Conservation (phyloP, 2,329 filamentous ascomycete species). For the Anisogramma anomala region DNA sequence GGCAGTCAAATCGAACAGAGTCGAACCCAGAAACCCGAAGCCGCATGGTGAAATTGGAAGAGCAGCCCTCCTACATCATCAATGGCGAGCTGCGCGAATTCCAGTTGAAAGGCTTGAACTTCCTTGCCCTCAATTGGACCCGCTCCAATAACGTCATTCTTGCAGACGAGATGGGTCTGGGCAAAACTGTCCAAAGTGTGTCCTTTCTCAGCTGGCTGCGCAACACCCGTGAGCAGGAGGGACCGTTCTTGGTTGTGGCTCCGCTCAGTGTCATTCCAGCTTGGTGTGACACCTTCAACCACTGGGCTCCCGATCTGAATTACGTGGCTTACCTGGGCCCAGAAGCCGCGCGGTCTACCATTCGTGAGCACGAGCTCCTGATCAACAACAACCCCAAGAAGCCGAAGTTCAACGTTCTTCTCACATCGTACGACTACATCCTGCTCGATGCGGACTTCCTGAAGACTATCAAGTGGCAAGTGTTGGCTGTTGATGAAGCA, state of each 20-base stretch:
- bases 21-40: constrained; percentile 64
- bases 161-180: constrained; percentile 96
- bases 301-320: constrained; percentile 91
- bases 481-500: constrained; percentile 90
- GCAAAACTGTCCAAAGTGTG: constrained; percentile 96
- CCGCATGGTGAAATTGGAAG: constrained; percentile 60
- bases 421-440: constrained; percentile 97
- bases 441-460: constrained; percentile 75
- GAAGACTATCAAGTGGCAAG: constrained; percentile 91
- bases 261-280: constrained; percentile 94
- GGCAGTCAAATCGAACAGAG: constrained; percentile 69
- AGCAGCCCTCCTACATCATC: constrained; percentile 76
- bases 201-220: constrained; percentile 95
- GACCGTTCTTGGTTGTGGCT: constrained; percentile 93
- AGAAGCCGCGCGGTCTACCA: constrained; percentile 72
- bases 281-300: constrained; percentile 95
- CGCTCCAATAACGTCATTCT: constrained; percentile 90
- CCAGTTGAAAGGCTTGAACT: constrained; percentile 88
- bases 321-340: constrained; percentile 95
- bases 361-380: constrained; percentile 81
- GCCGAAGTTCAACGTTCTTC: constrained; percentile 92
- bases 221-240: constrained; percentile 79
- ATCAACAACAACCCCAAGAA: constrained; percentile 76
- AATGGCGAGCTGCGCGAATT: constrained; percentile 82
- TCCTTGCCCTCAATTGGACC: constrained; percentile 92